These are phyloP conservation scores for Neurospora sp. DNA, from an alignment of 2,329 filamentous ascomycete species.

Conservation along the genomic window DNA sequence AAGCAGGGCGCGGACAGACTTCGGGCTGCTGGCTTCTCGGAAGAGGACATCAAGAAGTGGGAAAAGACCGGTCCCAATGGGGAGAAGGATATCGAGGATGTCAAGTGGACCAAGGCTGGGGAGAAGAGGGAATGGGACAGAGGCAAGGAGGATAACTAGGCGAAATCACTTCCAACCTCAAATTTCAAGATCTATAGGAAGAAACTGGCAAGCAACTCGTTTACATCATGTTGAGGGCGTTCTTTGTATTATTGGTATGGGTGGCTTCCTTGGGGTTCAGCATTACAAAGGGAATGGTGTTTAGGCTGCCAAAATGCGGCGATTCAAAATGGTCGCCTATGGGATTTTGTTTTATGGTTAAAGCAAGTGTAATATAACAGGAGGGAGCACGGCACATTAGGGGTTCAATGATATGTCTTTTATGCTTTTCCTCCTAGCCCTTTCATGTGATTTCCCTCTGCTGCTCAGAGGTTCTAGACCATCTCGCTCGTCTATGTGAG, in stretches of 20 bases:
- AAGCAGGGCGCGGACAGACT: slow-evolving; percentile 66
- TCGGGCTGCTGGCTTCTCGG: slow-evolving; percentile 66
- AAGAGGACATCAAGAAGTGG: slow-evolving; percentile 64
- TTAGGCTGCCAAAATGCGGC: not conserved
- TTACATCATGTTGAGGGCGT: not conserved
- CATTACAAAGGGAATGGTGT: not conserved
- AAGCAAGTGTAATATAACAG: not conserved
- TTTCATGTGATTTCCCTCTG: not conserved
- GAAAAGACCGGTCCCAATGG: slow-evolving; percentile 43
- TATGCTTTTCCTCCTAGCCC: not conserved
- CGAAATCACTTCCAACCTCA: not conserved
- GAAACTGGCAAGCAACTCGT: not conserved
- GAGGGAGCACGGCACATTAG: not conserved
- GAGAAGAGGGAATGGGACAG: slow-evolving; percentile 54
- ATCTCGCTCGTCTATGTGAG: not conserved
- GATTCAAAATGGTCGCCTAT: not conserved
- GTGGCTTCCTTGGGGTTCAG: not conserved
- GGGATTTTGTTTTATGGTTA: not conserved
- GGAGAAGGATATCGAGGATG: slow-evolving; percentile 51
- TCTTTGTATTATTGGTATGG: not conserved
- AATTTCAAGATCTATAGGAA: not conserved
- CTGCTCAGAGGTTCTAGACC: not conserved
- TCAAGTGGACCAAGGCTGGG: slow-evolving; percentile 62
- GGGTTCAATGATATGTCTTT: not conserved
- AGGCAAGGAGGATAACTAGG: slow-evolving; percentile 30